Evolutionary conservation across 495 filamentous ascomycete genomes (phyloP).

Genomic region (Xylaria venustula): DNA sequence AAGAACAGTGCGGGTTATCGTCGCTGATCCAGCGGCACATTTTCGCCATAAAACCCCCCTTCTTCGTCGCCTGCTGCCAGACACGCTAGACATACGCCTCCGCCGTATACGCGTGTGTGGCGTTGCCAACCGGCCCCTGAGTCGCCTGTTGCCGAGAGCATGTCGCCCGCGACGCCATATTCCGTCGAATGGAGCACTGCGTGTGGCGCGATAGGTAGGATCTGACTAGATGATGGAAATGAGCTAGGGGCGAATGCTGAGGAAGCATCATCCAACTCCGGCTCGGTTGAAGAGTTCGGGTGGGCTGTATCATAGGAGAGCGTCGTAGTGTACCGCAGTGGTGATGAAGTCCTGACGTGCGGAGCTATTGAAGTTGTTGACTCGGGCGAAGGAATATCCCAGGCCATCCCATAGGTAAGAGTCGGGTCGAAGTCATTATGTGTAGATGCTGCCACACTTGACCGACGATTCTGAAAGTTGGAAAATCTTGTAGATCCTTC

Average conservation of each 20-base stretch:
- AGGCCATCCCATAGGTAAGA: conserved; percentile 42
- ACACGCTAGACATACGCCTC: conserved; percentile 49
- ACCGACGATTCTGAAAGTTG: conserved; percentile 40
- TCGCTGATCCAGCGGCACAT: conserved; percentile 46
- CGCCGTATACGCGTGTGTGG: conserved; percentile 51
- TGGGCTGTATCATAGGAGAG: conserved; percentile 32
- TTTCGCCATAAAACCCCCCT: conserved; percentile 51
- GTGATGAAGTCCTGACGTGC: conserved; percentile 26
- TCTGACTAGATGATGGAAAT: conserved; percentile 42
- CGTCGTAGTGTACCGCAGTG: conserved; percentile 41
- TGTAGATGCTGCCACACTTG: conserved; percentile 37
- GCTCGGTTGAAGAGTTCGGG: neutral
- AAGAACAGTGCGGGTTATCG: conserved; percentile 27
- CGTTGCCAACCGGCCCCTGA: conserved; percentile 47
- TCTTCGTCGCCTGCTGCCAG: conserved; percentile 32
- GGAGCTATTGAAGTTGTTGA: conserved; percentile 30
- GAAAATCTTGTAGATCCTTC: conserved; percentile 28
- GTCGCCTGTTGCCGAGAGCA: conserved; percentile 44
- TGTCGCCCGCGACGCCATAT: conserved; percentile 43
- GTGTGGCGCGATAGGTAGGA: conserved; percentile 34
- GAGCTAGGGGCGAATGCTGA: conserved; percentile 40
- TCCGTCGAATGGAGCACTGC: conserved; percentile 30
- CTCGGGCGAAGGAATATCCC: conserved; percentile 32
- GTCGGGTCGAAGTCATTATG: conserved; percentile 34
- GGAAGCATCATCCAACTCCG: neutral